Base-by-base conservation (phyloP, 2,329 filamentous ascomycete species). In the Colletotrichum tamarilloi region DNA sequence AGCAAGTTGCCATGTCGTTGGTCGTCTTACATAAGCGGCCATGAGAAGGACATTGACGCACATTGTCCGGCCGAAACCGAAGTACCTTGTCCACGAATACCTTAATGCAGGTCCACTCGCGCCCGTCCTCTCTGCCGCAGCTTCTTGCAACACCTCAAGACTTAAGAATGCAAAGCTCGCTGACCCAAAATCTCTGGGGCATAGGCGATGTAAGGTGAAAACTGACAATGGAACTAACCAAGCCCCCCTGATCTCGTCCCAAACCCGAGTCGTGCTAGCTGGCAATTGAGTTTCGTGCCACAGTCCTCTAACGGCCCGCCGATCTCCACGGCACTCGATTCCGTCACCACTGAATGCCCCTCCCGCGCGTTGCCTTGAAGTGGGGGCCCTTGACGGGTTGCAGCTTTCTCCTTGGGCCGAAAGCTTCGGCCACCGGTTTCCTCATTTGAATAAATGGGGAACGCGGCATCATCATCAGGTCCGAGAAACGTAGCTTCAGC, bases 11-110 rank as follows among this genome's bases (percentile, higher is more conserved):
- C 22, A 35, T 68, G 69, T 72, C 58, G 64, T 72, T 42, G 7
- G 11, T 1, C 12, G n/a, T 24, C 49, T 72, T 72, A 72, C 9
- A 42, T 72, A 63, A 72, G 69, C 64, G 64, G 69, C 49, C 22
- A 24, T 28, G 11, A 14, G 4, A 62, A 62, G 55, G 22, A 32
- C 32, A 28, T 58, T 59, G 11, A 12, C 32, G 32, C 32, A 35
- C 32, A 35, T n/a, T 22, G n/a, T 62, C 68, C 68, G 64, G 64
- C 68, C 49, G 64, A 62, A 22, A 57, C 19, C 30, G 8, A 32
- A 62, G 24, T n/a, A 35, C 32, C 32, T 35, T 35, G 11, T 35
- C 32, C 32, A 35, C 32, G 32, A 5, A 35, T 35, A 35, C 32
- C 32, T 11, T 35, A 11, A 49, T 9, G 42, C 7, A 49, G 42